phyloP scores from a whole-genome alignment of 306 rosid species.

The Begonia peltatifolia region DNA sequence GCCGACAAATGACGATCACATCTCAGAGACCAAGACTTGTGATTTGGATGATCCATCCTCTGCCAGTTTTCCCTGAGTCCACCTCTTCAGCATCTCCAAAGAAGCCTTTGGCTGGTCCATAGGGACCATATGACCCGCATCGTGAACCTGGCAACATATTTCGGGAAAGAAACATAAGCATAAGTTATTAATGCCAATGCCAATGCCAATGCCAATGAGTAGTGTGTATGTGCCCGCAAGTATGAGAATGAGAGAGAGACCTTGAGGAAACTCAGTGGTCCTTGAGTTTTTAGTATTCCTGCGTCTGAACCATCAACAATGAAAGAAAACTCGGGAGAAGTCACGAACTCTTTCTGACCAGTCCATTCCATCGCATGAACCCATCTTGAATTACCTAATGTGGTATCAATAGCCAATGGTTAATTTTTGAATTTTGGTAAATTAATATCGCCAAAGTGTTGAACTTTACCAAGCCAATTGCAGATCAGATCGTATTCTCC shows the following conservation, averaged over 20 bases:
- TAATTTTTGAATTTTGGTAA: too few relatives aligned
- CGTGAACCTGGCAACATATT: slow-evolving; percentile 51
- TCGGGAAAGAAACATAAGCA: not conserved
- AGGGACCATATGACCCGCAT: slow-evolving; percentile 99
- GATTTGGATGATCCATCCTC: slow-evolving; percentile 14
- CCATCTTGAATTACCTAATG: slow-evolving; percentile 92
- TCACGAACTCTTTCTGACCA: slow-evolving; percentile 63
- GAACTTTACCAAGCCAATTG: slow-evolving; percentile 86
- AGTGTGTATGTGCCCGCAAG: not conserved
- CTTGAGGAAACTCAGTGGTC: slow-evolving; percentile 91
- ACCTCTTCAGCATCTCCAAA: slow-evolving; percentile 74
- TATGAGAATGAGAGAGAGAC: slow-evolving; percentile 23
- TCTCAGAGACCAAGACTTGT: slow-evolving; percentile 37
- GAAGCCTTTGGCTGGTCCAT: slow-evolving; percentile 99
- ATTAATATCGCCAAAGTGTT: not conserved
- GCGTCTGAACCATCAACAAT: slow-evolving; percentile 63
- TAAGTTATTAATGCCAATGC: too few relatives aligned
- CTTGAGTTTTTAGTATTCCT: slow-evolving; percentile 62
- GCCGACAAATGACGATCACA: slow-evolving; percentile 19
- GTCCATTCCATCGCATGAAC: slow-evolving; percentile 97
- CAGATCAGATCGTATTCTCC: slow-evolving; percentile 97
- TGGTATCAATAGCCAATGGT: slow-evolving; percentile 9
- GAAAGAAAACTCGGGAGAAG: slow-evolving; percentile 62
- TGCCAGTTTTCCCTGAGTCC: slow-evolving; percentile 67
- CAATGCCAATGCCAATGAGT: too few relatives aligned